These are phyloP conservation scores for Phaseolus coccineus DNA, from an alignment of 331 rosid genomes.

Conservation along the genomic window DNA sequence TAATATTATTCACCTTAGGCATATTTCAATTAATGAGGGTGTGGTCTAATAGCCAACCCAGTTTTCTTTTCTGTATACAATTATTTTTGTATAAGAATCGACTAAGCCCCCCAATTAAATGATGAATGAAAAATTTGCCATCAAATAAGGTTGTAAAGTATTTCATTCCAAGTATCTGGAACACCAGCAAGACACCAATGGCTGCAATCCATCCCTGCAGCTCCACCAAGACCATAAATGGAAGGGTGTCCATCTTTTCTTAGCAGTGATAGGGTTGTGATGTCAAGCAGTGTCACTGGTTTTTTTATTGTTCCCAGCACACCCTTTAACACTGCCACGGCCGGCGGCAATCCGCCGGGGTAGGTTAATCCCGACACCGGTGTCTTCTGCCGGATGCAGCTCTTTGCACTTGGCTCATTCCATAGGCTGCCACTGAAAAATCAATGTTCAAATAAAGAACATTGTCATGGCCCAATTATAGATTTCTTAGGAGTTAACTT, in stretches of 20 bases:
- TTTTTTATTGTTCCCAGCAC: constrained; percentile 61
- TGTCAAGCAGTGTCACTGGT: constrained; percentile 73
- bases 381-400: constrained; percentile 57
- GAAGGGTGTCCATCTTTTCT: constrained; percentile 96
- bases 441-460: neutral
- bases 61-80: neutral
- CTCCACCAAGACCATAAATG: constrained; percentile 66
- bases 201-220: constrained; percentile 70
- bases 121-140: neutral
- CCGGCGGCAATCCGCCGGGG: constrained; percentile 77
- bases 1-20: neutral
- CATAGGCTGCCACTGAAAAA: constrained; percentile 72
- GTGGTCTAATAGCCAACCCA: neutral
- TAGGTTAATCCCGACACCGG: constrained; percentile 72
- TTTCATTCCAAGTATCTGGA: constrained; percentile 89
- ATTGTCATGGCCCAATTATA: constrained; percentile 17
- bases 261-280: constrained; percentile 75
- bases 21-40: constrained; percentile 13
- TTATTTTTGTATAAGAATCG: neutral
- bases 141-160: constrained; percentile 71
- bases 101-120: constrained; percentile 8
- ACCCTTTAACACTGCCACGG: constrained; percentile 65
- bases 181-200: constrained; percentile 98
- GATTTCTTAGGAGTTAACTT: neutral
- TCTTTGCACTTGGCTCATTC: constrained; percentile 76